Evolutionary conservation across 176 grass and related monocot genomes (phyloP), one percentile per base, ranked within the genome.

Genomic region (Echinochloa phyllopogon): DNA sequence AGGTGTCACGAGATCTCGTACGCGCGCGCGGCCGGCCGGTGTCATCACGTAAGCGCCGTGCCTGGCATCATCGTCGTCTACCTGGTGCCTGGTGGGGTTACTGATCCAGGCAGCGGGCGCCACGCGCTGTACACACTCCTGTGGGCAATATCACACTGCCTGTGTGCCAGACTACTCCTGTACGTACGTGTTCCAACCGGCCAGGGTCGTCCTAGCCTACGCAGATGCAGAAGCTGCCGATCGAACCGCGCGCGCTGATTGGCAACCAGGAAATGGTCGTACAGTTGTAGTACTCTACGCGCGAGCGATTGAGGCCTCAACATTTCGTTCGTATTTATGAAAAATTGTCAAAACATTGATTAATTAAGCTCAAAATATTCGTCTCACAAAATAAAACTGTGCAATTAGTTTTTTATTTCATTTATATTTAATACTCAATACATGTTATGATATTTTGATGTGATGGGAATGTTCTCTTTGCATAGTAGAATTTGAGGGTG

Each of bases 21-120:
- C n/a, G 12, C 65, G 62, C 51, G 24, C 33, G 17, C 60, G 29
- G 20, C 53, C 43, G n/a, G 56, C 10, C 44, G 38, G 20, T 33
- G 29, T 33, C 29, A 33, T 69, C 52, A 87, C 62, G 86, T 21
- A 82, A 9, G 43, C 78, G 44, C 53, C 75, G 75, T 86, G 77
- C 80, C 41, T 40, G n/a, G 65, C 11, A 12, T 81, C 49, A 14
- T 49, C 72, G 5, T 76, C 48, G 16, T 38, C 48, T 37, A 74
- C 71, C 47, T 69, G 17, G 43, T 16, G 4, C 16, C 44, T 24
- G 7, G 7, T 33, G 29, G 29, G 29, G 29, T 33, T 33, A 33
- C 29, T 33, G 29, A 33, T 33, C 29, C 29, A 33, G 29, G 29
- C 29, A 33, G 29, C 29, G 29, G 29, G 29, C 29, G 29, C 29